phyloP scores from a whole-genome alignment of 2,329 filamentous ascomycete genomes.

The Phoma sp. region DNA sequence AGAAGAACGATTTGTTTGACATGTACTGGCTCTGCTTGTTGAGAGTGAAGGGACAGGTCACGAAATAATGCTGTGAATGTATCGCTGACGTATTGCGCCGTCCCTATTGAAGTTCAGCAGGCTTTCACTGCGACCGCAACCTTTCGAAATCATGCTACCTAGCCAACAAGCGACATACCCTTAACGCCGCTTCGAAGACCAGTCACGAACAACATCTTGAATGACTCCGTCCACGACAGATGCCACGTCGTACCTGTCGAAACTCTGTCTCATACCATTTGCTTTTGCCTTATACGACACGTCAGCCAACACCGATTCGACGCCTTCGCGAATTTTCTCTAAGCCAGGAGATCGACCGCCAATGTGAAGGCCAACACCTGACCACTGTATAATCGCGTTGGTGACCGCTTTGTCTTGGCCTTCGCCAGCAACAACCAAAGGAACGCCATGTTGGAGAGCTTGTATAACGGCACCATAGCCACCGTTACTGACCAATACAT shows the following conservation, averaged over 20 bases:
- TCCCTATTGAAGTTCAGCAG: no score
- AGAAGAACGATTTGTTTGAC: no score
- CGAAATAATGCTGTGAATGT: no score
- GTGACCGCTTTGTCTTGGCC: slow-evolving; percentile 3
- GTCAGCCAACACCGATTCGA: background rate
- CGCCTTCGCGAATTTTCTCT: background rate
- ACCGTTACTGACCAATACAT: slow-evolving; percentile 1
- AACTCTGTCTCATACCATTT: background rate
- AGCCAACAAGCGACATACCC: background rate
- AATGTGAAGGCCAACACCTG: background rate
- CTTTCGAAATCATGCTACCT: no score
- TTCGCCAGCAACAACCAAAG: background rate
- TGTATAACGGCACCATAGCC: background rate
- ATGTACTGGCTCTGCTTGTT: no score
- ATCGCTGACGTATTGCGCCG: no score
- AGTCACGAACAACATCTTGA: background rate
- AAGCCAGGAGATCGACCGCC: background rate
- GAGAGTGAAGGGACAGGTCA: no score
- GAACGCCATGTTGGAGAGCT: background rate
- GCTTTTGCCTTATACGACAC: background rate
- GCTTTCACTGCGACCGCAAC: background rate
- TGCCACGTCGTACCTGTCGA: background rate
- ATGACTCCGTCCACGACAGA: background rate
- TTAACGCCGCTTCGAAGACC: background rate
- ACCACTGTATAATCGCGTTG: background rate